Evolutionary conservation across 2,329 filamentous ascomycete species (phyloP).

Genomic region (Cladosporium velox): DNA sequence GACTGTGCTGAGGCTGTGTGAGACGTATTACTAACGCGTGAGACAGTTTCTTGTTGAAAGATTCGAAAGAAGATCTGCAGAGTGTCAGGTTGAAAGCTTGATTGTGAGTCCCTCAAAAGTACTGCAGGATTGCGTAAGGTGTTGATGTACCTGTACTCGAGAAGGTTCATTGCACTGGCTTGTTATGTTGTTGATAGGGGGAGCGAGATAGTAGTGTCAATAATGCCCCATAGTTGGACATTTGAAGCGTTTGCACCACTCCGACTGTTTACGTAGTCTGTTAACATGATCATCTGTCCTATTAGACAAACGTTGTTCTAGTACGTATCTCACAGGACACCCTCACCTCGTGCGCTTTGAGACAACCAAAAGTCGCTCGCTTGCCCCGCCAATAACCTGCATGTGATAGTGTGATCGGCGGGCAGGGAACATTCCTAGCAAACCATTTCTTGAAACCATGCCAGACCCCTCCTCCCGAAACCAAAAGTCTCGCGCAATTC

Average conservation of each 20-base stretch:
- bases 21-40: conserved; percentile 20
- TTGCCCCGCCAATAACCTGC: background rate
- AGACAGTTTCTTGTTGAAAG: conserved; percentile 78
- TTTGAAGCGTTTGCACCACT: background rate
- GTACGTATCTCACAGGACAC: background rate
- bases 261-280: background rate
- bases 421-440: conserved; percentile 13
- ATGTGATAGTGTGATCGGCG: conserved; percentile 18
- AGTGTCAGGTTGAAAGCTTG: conserved; percentile 71
- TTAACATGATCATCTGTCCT: background rate
- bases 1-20: background rate
- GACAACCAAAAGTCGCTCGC: background rate
- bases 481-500: background rate
- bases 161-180: background rate
- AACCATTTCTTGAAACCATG: conserved; percentile 9
- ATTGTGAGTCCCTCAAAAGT: conserved; percentile 7
- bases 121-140: conserved; percentile 1
- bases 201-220: background rate
- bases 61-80: conserved; percentile 79
- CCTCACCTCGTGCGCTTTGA: background rate
- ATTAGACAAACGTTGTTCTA: background rate
- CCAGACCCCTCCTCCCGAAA: conserved; percentile 10
- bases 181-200: background rate
- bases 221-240: background rate
- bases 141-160: background rate